Evolutionary conservation across 176 grass and related monocot genomes (phyloP), one percentile per base, ranked within the genome.

Genomic region (Pontederia paniculata): DNA sequence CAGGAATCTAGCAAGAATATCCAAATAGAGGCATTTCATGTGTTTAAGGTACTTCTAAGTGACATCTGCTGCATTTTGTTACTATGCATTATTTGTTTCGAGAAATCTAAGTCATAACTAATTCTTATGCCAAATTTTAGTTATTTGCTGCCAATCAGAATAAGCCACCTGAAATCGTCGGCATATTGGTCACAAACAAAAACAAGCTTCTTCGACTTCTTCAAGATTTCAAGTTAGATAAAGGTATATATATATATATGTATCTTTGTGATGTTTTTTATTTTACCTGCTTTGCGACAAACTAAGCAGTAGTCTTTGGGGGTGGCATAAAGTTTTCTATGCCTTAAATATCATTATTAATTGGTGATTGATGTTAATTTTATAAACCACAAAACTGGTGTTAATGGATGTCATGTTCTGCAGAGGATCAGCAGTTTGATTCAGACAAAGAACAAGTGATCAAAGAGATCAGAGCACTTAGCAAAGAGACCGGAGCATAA

Each of bases 181-280:
- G 50, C 16, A 77, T 77, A 77, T 69, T 85, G 13, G 48, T 60
- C 25, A 43, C 82, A 50, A 85, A 85, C 60, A 86, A 59, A 50
- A 77, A 25, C 45, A 86, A 86, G 61, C 71, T 86, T 51, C 55
- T 86, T 43, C 68, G 73, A 23, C 76, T 86, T 52, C 42, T 86
- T 13, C 46, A 23, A 19, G 83, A 62, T 5, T 86, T 86, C 44
- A 63, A 50, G 0, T 16, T 47, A 10, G 77, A 81, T 10, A 86
- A 77, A 74, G 77, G 83, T 80, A 67, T 70, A 14, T n/a, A n/a
- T n/a, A n/a, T n/a, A n/a, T n/a, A n/a, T n/a, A n/a, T n/a, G n/a
- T 19, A 28, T 28, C n/a, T 48, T 37, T 37, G 28, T 6, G 3
- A 37, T 5, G 7, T 37, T 37, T 37, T 37, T 37, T 37, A 37